Conservation (phyloP, 1,284 basidiomycete species). For the Tilletia setariae region DNA sequence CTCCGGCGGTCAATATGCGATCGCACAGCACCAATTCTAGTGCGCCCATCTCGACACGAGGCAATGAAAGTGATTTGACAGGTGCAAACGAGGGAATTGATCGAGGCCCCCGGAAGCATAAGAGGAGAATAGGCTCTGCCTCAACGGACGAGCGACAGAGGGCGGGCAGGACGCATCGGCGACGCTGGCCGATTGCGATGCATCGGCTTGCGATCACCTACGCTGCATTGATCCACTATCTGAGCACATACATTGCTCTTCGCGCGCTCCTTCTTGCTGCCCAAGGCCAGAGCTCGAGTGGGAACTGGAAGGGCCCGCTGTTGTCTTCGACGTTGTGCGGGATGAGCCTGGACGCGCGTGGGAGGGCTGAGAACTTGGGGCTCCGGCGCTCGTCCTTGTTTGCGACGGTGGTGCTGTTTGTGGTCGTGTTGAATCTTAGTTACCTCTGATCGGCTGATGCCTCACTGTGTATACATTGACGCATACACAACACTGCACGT, state of each 20-base stretch:
- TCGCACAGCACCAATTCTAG: not conserved
- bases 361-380: not conserved
- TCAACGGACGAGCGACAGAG: not conserved
- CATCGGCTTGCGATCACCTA: not conserved
- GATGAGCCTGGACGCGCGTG: constrained; percentile 4
- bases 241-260: not conserved
- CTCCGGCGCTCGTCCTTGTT: not conserved
- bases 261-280: not conserved
- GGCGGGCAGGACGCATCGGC: not conserved
- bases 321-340: not conserved
- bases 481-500: too few relatives aligned
- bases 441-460: too few relatives aligned
- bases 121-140: not conserved
- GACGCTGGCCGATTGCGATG: not conserved
- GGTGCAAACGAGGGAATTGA: not conserved
- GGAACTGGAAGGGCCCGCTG: not conserved
- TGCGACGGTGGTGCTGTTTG: not conserved
- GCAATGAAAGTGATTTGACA: too few relatives aligned
- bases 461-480: too few relatives aligned
- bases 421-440: not conserved
- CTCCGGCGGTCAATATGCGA: not conserved
- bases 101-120: not conserved
- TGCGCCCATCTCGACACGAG: not conserved
- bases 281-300: not conserved
- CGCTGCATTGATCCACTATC: not conserved